These are phyloP conservation scores for Picochlorum costavermella DNA, from an alignment of 139 green algal genomes.

Conservation along the genomic window DNA sequence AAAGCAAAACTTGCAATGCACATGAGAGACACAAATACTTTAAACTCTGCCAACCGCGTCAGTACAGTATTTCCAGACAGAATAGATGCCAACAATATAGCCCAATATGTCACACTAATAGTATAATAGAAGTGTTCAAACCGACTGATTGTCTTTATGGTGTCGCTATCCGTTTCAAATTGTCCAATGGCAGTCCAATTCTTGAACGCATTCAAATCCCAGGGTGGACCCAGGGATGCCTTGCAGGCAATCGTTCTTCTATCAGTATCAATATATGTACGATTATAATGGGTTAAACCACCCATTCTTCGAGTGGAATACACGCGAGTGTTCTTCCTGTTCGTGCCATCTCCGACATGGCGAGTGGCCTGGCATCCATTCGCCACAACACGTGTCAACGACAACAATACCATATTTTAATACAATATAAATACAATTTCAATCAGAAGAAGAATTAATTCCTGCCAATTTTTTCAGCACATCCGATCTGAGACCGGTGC, in stretches of 20 bases:
- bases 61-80: constrained; percentile 20
- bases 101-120: constrained; percentile 17
- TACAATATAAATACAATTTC: too few species aligned
- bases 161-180: not conserved
- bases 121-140: constrained; percentile 21
- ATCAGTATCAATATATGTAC: too few species aligned
- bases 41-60: constrained; percentile 13
- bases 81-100: constrained; percentile 10
- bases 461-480: not conserved
- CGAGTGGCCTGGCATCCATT: not conserved
- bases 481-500: constrained; percentile 12
- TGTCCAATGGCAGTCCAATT: not conserved
- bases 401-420: not conserved
- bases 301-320: not conserved
- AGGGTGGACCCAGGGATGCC: not conserved
- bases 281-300: too few species aligned
- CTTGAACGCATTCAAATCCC: not conserved
- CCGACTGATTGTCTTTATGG: not conserved
- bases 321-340: constrained; percentile 48
- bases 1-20: constrained; percentile 15
- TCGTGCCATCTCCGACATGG: constrained; percentile 52
- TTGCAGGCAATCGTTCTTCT: not conserved
- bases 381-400: not conserved
- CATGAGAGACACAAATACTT: constrained; percentile 24
- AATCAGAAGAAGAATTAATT: not conserved